Evolutionary conservation across 208 protist genomes (phyloP), one percentile per base, ranked within the genome.

Genomic region (Wallacemonas sp.): DNA sequence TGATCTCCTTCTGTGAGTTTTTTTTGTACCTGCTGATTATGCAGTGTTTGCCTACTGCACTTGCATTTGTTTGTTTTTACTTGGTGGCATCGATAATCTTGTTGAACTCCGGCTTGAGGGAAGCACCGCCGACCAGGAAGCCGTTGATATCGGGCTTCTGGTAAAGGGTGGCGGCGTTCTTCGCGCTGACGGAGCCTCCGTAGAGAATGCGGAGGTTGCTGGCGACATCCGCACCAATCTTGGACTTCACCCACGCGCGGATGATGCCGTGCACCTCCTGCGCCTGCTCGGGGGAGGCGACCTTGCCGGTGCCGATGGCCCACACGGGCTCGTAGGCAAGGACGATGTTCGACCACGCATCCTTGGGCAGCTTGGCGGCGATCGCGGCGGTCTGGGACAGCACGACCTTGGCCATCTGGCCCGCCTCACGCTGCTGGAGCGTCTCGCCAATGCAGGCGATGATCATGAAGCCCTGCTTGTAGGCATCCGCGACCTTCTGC

Each of bases 251-350:
- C 92, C 92, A 99, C 33, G 71, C 46, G 65, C 98, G 84, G 52
- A 99, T 85, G 26, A 84, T 61, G 1, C 55, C 72, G 80, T 98
- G 97, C 32, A 94, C 90, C 64, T 96, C 89, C 84, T 98, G 90
- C 61, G 97, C 98, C 83, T 99, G 95, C 66, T 97, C 79, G 11
- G 98, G 97, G 2, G 98, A 93, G 33, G 98, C 98, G 46, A 96
- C 94, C 56, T 97, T 92, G 57, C 98, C 98, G 63, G 98, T 99
- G 47, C 98, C 98, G 73, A 99, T 99, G 47, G 98, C 98, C 98
- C 98, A 99, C 12, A 99, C 98, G 30, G 98, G 98, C 85, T 99
- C 98, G 79, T 99, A 99, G n/a, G 98, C 98, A 60, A 99, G 70
- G 24, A 99, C 97, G 32, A 99, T 74, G 16, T 90, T 83, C 0